These are phyloP conservation scores for Endothia cerciana DNA, from an alignment of 2,329 filamentous ascomycete species.

Conservation along the genomic window DNA sequence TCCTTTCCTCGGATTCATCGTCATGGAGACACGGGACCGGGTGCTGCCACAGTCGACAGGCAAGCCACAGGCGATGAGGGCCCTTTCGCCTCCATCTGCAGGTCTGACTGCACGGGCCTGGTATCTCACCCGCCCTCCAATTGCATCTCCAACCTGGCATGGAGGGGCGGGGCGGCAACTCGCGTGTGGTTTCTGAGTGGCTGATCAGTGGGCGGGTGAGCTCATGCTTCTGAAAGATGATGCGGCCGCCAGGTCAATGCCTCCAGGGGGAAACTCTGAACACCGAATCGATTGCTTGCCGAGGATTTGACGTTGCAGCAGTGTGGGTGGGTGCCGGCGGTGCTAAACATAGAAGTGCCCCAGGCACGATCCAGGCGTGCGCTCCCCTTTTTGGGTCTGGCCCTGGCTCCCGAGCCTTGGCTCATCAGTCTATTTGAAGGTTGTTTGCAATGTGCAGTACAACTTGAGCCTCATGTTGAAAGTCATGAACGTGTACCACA, in stretches of 20 bases:
- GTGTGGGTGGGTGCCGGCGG: not conserved
- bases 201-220: not conserved
- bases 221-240: not conserved
- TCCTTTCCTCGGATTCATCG: not conserved
- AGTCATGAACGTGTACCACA: not conserved
- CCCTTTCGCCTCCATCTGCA: not conserved
- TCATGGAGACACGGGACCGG: not conserved
- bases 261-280: not conserved
- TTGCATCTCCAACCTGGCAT: not conserved
- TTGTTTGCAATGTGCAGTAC: not conserved
- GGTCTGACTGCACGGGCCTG: not conserved
- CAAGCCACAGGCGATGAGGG: no score
- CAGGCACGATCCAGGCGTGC: not conserved
- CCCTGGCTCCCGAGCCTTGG: not conserved
- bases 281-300: not conserved
- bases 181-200: not conserved
- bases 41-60: not conserved
- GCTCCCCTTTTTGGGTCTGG: not conserved
- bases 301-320: constrained; percentile 1
- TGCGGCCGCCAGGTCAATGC: constrained; percentile 7
- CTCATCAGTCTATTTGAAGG: not conserved
- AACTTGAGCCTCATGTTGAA: not conserved
- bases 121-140: not conserved
- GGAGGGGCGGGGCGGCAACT: not conserved
- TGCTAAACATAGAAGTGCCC: constrained; percentile 8